A percentile compares a stretch with the other conserved stretches of the same genome.
Conservation (phyloP, 2,329 filamentous ascomycete species). For the Dryadomyces quercivorus region DNA sequence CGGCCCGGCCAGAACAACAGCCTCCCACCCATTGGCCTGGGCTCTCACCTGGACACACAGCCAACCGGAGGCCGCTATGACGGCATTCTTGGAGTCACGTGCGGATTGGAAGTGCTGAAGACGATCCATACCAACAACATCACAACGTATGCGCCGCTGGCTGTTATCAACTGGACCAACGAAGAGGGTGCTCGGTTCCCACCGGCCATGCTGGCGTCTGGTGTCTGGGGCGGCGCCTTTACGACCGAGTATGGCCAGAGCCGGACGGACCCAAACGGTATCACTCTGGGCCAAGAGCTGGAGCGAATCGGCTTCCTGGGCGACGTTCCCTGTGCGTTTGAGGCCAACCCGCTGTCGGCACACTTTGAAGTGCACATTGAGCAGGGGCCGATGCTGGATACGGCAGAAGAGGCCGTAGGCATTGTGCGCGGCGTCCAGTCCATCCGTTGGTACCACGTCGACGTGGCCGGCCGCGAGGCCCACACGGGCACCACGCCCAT, state of each 20-base stretch:
- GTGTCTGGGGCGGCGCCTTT: constrained; percentile 52
- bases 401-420: constrained; percentile 48
- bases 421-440: constrained; percentile 63
- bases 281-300: constrained; percentile 36
- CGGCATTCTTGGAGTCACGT: constrained; percentile 63
- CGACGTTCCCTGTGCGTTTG: constrained; percentile 39
- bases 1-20: constrained; percentile 54
- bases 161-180: constrained; percentile 70
- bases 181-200: constrained; percentile 76
- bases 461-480: constrained; percentile 52
- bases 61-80: constrained; percentile 58
- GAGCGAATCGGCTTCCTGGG: constrained; percentile 62
- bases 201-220: constrained; percentile 59
- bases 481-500: constrained; percentile 63
- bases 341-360: constrained; percentile 53
- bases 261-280: constrained; percentile 12
- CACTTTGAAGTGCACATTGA: constrained; percentile 83
- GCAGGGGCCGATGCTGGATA: constrained; percentile 65
- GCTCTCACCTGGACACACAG: constrained; percentile 57
- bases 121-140: constrained; percentile 54
- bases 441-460: constrained; percentile 61
- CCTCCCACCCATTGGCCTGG: constrained; percentile 53
- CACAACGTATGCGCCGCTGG: constrained; percentile 58
- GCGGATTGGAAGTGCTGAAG: constrained; percentile 60
- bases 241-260: neutral